These are phyloP conservation scores for Graphiopsis chlorocephala DNA, from an alignment of 2,329 filamentous ascomycete species.

Conservation along the genomic window DNA sequence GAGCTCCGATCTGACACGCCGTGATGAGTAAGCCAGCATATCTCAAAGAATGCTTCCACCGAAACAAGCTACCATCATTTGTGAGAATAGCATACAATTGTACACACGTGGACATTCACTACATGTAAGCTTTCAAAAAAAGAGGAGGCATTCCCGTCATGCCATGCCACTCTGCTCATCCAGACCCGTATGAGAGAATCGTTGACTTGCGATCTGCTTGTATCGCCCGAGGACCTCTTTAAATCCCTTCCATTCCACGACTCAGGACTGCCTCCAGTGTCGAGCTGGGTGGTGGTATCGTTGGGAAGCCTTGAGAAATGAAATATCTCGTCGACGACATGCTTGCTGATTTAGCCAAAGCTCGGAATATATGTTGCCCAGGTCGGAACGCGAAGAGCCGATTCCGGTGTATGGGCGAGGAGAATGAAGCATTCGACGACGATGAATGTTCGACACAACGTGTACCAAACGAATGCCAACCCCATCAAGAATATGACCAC, in stretches of 20 bases:
- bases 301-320: neutral
- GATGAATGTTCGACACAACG: neutral
- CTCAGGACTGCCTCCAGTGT: neutral
- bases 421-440: constrained; percentile 8
- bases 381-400: neutral
- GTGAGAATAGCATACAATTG: too few species aligned
- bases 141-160: too few species aligned
- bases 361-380: constrained; percentile 5
- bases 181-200: too few species aligned
- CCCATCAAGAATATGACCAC: neutral
- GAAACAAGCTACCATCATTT: neutral
- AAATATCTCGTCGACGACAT: neutral
- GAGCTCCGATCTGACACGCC: neutral
- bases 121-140: too few species aligned
- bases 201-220: too few species aligned
- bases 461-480: neutral
- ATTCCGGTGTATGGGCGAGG: neutral
- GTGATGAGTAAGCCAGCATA: neutral
- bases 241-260: too few species aligned
- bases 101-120: too few species aligned
- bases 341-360: neutral
- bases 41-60: neutral
- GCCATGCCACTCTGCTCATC: too few species aligned
- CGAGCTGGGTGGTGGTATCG: neutral
- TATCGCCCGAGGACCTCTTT: too few species aligned